Percentiles rank a stretch among this genome's conserved stretches.
Evolutionary conservation across 1,139 yeast species (phyloP).

Genomic region (Hyphopichia burtonii): DNA sequence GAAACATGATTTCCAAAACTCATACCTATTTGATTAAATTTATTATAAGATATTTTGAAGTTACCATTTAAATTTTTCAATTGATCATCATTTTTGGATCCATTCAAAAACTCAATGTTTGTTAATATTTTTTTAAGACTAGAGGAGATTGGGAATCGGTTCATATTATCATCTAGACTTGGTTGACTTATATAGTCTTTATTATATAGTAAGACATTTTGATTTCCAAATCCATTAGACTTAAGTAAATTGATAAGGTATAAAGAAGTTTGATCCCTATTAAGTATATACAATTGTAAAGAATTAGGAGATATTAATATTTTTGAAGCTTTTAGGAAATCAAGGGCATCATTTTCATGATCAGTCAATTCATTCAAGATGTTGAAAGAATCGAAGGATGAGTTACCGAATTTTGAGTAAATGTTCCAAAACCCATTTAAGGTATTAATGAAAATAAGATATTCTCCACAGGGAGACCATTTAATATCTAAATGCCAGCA

Average conservation of each 20-base stretch:
- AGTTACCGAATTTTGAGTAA: slow-evolving; percentile 36
- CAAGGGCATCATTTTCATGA: slow-evolving; percentile 12
- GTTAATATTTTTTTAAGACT: slow-evolving; percentile 26
- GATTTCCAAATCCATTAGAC: slow-evolving; percentile 10
- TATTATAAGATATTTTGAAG: slow-evolving; percentile 24
- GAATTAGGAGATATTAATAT: slow-evolving; percentile 29
- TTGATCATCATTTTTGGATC: slow-evolving; percentile 11
- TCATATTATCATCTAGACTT: slow-evolving; percentile 9
- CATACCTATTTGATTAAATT: slow-evolving; percentile 28
- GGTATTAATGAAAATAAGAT: slow-evolving; percentile 22
- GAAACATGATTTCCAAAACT: slow-evolving; percentile 31
- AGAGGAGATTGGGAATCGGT: slow-evolving; percentile 33
- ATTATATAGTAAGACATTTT: slow-evolving; percentile 21
- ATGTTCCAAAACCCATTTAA: slow-evolving; percentile 31
- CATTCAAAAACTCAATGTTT: slow-evolving; percentile 20
- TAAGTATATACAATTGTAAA: slow-evolving; percentile 21
- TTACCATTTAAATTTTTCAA: slow-evolving; percentile 16
- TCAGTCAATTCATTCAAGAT: slow-evolving; percentile 24
- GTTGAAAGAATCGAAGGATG: slow-evolving; percentile 27
- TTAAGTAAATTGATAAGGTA: slow-evolving; percentile 23
- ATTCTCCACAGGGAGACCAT: slow-evolving; percentile 43
- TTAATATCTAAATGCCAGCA: slow-evolving; percentile 2
- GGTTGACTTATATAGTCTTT: slow-evolving; percentile 23
- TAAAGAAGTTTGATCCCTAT: slow-evolving; percentile 16
- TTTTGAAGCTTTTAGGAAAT: slow-evolving; percentile 22